These are phyloP conservation scores for Mediolabrus comicus DNA, from an alignment of 108 stramenopile genomes.

Conservation along the genomic window DNA sequence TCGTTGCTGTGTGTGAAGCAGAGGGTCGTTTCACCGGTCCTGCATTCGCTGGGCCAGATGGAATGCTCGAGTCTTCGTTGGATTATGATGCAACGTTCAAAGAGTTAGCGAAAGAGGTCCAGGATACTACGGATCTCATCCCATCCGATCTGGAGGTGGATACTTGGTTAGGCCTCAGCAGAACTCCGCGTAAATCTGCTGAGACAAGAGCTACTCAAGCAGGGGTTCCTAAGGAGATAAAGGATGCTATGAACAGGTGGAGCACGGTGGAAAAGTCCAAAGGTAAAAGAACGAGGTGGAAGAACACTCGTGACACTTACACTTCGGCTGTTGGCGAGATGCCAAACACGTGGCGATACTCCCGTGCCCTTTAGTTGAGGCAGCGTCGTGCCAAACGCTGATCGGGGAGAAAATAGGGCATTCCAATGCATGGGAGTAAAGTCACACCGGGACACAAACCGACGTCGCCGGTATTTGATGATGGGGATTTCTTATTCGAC, in stretches of 20 bases:
- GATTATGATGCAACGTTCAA: slow-evolving; percentile 14
- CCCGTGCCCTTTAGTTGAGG: slow-evolving; percentile 13
- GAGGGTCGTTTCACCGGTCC: neutral
- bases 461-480: neutral
- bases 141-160: neutral
- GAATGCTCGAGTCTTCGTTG: neutral
- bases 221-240: neutral
- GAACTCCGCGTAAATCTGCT: slow-evolving; percentile 7
- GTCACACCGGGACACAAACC: neutral
- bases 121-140: neutral
- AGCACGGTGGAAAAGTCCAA: neutral
- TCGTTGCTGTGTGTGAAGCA: slow-evolving; percentile 4
- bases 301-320: neutral
- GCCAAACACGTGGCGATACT: slow-evolving; percentile 16
- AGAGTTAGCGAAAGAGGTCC: neutral
- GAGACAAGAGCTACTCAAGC: neutral
- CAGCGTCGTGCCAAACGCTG: neutral
- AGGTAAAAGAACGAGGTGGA: neutral
- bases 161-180: neutral
- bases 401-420: neutral
- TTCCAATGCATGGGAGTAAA: neutral
- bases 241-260: slow-evolving; percentile 27
- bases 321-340: neutral
- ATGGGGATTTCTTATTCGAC: neutral
- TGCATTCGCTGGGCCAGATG: slow-evolving; percentile 11